Percentiles rank a stretch among this genome's conserved stretches.
Conservation (phyloP, 345 rosid genomes). For the Ceriops decandra region DNA sequence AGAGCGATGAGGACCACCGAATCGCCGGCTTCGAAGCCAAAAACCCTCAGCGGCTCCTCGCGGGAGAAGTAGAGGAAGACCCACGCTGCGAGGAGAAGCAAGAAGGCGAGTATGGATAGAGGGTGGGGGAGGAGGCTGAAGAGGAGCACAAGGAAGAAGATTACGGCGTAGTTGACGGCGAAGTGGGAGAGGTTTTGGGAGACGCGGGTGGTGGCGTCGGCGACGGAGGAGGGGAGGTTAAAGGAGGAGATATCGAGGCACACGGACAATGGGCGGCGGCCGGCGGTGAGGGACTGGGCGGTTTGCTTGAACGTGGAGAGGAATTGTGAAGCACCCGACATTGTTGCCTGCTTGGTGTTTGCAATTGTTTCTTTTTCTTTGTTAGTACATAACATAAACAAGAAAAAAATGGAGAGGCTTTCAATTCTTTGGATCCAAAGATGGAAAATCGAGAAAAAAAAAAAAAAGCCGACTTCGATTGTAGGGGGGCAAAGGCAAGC, state of each 20-base stretch:
- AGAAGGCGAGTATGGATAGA: slow-evolving; percentile 43
- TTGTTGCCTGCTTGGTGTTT: background rate
- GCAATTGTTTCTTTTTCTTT: too few relatives aligned
- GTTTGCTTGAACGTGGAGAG: slow-evolving; percentile 45
- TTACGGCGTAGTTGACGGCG: slow-evolving; percentile 46
- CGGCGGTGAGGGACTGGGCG: slow-evolving; percentile 38
- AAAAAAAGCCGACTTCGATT: too few relatives aligned
- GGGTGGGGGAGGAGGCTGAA: slow-evolving; percentile 56
- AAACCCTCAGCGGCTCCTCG: too few relatives aligned
- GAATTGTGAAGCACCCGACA: slow-evolving; percentile 19
- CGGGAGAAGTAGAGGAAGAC: slow-evolving; percentile 50
- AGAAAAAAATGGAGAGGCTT: too few relatives aligned
- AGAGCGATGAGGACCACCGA: slow-evolving; percentile 39
- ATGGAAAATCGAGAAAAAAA: too few relatives aligned
- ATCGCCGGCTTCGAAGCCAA: slow-evolving; percentile 31
- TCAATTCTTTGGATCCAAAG: too few relatives aligned
- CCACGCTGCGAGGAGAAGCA: slow-evolving; percentile 53
- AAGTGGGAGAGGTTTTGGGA: slow-evolving; percentile 63
- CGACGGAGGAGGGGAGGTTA: slow-evolving; percentile 44
- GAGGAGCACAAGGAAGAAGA: slow-evolving; percentile 39
- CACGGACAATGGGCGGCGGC: slow-evolving; percentile 50
- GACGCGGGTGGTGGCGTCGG: slow-evolving; percentile 53
- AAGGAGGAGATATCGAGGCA: slow-evolving; percentile 49
- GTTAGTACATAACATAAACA: too few relatives aligned
- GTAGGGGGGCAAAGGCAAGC: too few relatives aligned